These are phyloP conservation scores for Selaginella moellendorffii DNA, from an alignment of 75 land plant genomes.

Conservation along the genomic window DNA sequence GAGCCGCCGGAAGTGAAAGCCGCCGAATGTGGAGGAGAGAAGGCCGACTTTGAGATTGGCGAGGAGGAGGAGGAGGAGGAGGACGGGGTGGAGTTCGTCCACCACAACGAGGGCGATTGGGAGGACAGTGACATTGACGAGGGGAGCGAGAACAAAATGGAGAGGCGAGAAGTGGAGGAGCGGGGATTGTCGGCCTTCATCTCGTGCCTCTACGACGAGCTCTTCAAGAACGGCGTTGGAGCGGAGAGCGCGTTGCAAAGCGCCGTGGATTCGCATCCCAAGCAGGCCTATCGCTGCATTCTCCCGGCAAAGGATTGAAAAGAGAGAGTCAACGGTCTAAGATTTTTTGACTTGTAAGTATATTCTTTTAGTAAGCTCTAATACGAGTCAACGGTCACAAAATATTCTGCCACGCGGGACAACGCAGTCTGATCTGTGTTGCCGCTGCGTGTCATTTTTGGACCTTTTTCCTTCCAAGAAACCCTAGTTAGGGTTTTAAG, in stretches of 20 bases:
- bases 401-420: too few relatives aligned
- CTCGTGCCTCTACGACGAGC: constrained; percentile 43
- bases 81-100: constrained; percentile 33
- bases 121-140: constrained; percentile 85
- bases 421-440: too few relatives aligned
- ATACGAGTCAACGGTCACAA: too few relatives aligned
- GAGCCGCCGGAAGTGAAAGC: constrained; percentile 43
- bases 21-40: constrained; percentile 18
- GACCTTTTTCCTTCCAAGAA: neutral
- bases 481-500: constrained; percentile 1
- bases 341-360: neutral
- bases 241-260: constrained; percentile 56
- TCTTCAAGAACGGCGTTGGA: constrained; percentile 59
- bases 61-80: constrained; percentile 61
- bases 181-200: constrained; percentile 48
- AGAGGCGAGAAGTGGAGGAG: constrained; percentile 61
- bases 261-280: constrained; percentile 55
- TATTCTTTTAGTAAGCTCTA: too few relatives aligned
- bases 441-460: too few relatives aligned
- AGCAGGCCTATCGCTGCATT: constrained; percentile 62
- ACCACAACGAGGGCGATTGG: constrained; percentile 68
- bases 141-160: constrained; percentile 19
- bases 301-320: constrained; percentile 27
- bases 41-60: constrained; percentile 71
- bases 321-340: too few relatives aligned